Percentiles rank a stretch among this genome's conserved stretches.
These are phyloP conservation scores for Penicilliopsis zonata DNA, from an alignment of 495 filamentous ascomycete species.

Conservation along the genomic window DNA sequence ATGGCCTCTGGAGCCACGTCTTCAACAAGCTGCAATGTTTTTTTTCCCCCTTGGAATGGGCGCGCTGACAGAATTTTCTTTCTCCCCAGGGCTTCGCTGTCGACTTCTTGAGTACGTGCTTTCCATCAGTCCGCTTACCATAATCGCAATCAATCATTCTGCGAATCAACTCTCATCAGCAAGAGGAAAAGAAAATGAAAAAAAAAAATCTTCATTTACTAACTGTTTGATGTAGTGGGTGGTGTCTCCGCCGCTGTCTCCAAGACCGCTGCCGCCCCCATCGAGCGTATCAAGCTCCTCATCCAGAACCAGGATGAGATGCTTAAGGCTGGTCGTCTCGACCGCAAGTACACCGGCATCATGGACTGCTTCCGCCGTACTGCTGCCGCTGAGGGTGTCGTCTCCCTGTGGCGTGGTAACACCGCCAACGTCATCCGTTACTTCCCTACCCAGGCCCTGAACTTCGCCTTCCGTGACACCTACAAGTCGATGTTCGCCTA, in stretches of 20 bases:
- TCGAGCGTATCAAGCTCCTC: conserved; percentile 99
- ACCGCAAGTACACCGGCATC: conserved; percentile 94
- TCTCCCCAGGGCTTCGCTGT: conserved; percentile 52
- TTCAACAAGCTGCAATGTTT: no score
- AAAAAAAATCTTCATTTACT: no score
- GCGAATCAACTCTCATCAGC: no score
- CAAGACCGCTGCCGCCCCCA: conserved; percentile 98
- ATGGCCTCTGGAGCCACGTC: no score
- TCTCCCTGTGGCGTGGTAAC: conserved; percentile 97
- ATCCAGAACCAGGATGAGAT: conserved; percentile 99
- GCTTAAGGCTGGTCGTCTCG: conserved; percentile 95
- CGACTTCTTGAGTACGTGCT: conserved; percentile 93
- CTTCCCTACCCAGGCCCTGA: conserved; percentile 99
- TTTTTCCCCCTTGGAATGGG: conserved; percentile 1
- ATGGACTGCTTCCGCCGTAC: conserved; percentile 89
- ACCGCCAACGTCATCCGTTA: conserved; percentile 99
- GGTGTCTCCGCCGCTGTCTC: conserved; percentile 99
- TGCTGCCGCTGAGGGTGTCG: conserved; percentile 60
- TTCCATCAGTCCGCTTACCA: conserved; percentile 2
- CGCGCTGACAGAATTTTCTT: conserved; percentile 23
- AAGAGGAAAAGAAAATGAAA: no score
- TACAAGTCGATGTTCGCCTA: conserved; percentile 99
- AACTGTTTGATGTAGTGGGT: conserved; percentile 60
- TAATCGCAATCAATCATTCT: no score
- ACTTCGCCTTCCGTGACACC: conserved; percentile 99